Evolutionary conservation across 2,329 filamentous ascomycete genomes (phyloP).

Genomic region (Mycocentrospora acerina): DNA sequence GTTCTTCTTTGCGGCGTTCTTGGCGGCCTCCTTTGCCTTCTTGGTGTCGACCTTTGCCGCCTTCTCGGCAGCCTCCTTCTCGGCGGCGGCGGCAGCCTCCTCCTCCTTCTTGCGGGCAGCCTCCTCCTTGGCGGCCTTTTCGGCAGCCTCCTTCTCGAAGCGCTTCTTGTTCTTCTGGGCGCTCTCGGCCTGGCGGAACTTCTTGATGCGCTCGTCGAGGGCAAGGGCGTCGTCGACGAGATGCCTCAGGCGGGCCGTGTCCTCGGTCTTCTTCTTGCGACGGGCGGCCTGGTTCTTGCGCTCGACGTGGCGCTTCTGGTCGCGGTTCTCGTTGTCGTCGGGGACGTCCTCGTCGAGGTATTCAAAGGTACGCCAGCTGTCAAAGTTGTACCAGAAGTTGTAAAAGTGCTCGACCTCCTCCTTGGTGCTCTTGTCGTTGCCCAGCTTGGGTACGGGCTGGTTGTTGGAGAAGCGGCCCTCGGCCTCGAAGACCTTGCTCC

Average conservation of each 20-base stretch:
- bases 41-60: slow-evolving; percentile 78
- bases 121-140: slow-evolving; percentile 84
- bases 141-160: slow-evolving; percentile 85
- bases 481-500: slow-evolving; percentile 84
- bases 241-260: slow-evolving; percentile 85
- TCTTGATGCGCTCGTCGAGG: slow-evolving; percentile 93
- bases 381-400: slow-evolving; percentile 99
- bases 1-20: slow-evolving; percentile 99
- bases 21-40: slow-evolving; percentile 98
- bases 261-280: slow-evolving; percentile 99
- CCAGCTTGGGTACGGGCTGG: slow-evolving; percentile 85
- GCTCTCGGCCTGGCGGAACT: slow-evolving; percentile 88
- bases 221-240: slow-evolving; percentile 84
- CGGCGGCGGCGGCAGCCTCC: slow-evolving; percentile 75
- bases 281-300: slow-evolving; percentile 97
- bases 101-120: slow-evolving; percentile 81
- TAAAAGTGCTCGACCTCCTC: slow-evolving; percentile 95
- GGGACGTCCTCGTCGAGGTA: slow-evolving; percentile 99
- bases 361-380: slow-evolving; percentile 96
- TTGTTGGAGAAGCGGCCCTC: slow-evolving; percentile 90
- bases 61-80: slow-evolving; percentile 86
- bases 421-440: slow-evolving; percentile 79
- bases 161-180: slow-evolving; percentile 96
- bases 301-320: slow-evolving; percentile 98
- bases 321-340: slow-evolving; percentile 97